Percentiles rank a stretch among this genome's conserved stretches.
Conservation (phyloP, 805 yeast species). For the Brettanomyces anomalus region DNA sequence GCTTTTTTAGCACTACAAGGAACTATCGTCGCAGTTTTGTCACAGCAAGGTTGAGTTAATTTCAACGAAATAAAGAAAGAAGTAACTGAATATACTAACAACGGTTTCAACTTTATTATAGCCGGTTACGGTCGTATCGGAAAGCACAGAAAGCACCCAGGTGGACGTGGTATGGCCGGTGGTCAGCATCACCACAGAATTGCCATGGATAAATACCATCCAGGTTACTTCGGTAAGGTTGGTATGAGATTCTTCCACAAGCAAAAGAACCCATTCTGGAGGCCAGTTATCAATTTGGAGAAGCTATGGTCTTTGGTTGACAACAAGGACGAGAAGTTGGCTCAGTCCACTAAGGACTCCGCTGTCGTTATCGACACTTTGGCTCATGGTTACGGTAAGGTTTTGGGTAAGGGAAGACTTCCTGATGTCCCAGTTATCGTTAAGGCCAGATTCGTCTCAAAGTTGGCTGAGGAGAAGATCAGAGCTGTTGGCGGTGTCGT, state of each 20-base stretch:
- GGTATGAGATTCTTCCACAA: constrained; percentile 99
- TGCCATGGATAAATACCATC: constrained; percentile 99
- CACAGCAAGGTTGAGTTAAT: too few species aligned
- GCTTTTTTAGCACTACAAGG: too few species aligned
- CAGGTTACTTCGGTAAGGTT: constrained; percentile 99
- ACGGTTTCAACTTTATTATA: constrained; percentile 25
- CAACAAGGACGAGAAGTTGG: constrained; percentile 88
- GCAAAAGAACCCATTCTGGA: constrained; percentile 92
- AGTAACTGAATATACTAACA: too few species aligned
- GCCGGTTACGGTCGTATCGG: constrained; percentile 99
- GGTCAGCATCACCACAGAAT: constrained; percentile 99
- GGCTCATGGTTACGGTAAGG: constrained; percentile 99
- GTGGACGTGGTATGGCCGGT: constrained; percentile 99
- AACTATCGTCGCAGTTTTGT: too few species aligned
- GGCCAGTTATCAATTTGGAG: constrained; percentile 96
- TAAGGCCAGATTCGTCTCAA: constrained; percentile 98
- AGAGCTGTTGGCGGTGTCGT: constrained; percentile 99
- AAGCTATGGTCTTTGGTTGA: constrained; percentile 96
- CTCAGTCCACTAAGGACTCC: constrained; percentile 74
- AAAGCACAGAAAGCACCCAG: constrained; percentile 99
- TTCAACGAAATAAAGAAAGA: too few species aligned
- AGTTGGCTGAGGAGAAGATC: constrained; percentile 99
- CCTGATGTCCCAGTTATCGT: constrained; percentile 98
- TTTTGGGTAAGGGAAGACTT: constrained; percentile 97
- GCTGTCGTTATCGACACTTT: constrained; percentile 99